A percentile compares a stretch with the other conserved stretches of the same genome.
Conservation (phyloP, 2,329 filamentous ascomycete species). For the Ascochyta viciae-villosae region DNA sequence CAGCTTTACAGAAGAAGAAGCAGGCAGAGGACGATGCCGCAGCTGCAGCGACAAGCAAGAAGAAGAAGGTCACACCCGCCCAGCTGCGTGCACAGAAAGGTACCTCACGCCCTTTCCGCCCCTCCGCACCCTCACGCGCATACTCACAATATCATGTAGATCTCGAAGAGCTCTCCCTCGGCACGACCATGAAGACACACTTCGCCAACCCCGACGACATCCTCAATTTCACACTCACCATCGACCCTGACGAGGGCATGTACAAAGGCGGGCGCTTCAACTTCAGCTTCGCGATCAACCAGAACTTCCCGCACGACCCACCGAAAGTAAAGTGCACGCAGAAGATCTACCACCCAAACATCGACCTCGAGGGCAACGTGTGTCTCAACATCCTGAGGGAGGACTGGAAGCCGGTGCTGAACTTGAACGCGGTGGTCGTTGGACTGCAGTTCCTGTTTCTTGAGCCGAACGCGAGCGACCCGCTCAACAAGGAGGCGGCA, state of each 20-base stretch:
- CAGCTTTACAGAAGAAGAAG: constrained; percentile 77
- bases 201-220: constrained; percentile 87
- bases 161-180: constrained; percentile 80
- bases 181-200: constrained; percentile 79
- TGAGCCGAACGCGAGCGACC: constrained; percentile 95
- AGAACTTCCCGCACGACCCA: constrained; percentile 95
- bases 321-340: constrained; percentile 97
- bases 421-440: constrained; percentile 94
- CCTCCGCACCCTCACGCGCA: not conserved
- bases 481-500: constrained; percentile 97
- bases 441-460: constrained; percentile 97
- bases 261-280: constrained; percentile 89
- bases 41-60: constrained; percentile 79
- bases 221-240: constrained; percentile 81
- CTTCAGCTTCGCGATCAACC: constrained; percentile 91
- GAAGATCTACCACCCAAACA: constrained; percentile 99
- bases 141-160: constrained; percentile 58
- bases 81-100: constrained; percentile 96
- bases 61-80: constrained; percentile 98
- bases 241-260: constrained; percentile 84
- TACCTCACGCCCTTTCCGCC: constrained; percentile 49
- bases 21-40: constrained; percentile 89
- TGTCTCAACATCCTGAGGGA: constrained; percentile 96
- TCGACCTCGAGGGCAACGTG: constrained; percentile 96
- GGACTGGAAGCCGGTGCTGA: constrained; percentile 98